Base-by-base conservation (phyloP, 371 early-diverging fungal genomes). In the Rhizopus sp. region DNA sequence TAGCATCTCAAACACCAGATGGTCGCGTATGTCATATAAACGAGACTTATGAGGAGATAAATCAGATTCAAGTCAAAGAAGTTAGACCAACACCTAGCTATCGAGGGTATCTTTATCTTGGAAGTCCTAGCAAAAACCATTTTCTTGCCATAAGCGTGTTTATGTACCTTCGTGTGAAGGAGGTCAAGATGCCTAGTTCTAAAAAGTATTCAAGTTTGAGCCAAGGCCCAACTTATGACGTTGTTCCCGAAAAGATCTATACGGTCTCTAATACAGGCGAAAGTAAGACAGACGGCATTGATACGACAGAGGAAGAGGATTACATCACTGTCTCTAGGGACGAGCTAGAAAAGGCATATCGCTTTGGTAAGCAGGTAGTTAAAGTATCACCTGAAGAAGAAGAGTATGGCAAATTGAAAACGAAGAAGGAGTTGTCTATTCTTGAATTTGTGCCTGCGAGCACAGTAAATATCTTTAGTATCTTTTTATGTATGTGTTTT, bases 321-420 rank as follows among this genome's bases (percentile, higher is more conserved):
- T 69, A 67, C 7, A 58, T 63, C 0, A 69, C 75, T 12, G 70
- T 84, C 3, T 29, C 59, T 7, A 62, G 61, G 44, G 79, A 83
- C 9, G 80, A 87, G 31, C 59, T 88, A 5, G 80, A 85, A 35
- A 81, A 77, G 56, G 91, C 85, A 0, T 89, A 83, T 65, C 62
- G 70, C 49, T 88, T 86, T 62, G 92, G 93, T 50, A 89, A 86
- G 62, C 80, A 81, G 0, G 55, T 84, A 13, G 82, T 92, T 1
- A 84, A 86, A 13, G 77, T 90, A 12, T 69, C 75, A 10, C 67
- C 63, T 3, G 84, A 82, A 46, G 89, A 89, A 63, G 70, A 83
- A 57, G 80, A 83, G 8, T 78, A 76, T 16, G 68, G 82, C 55
- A 77, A 84, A 50, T 62, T 89, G 9, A 35, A 69, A 7, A 85